Evolutionary conservation across 2,329 filamentous ascomycete genomes (phyloP).

Genomic region (Epicoccum nigrum): DNA sequence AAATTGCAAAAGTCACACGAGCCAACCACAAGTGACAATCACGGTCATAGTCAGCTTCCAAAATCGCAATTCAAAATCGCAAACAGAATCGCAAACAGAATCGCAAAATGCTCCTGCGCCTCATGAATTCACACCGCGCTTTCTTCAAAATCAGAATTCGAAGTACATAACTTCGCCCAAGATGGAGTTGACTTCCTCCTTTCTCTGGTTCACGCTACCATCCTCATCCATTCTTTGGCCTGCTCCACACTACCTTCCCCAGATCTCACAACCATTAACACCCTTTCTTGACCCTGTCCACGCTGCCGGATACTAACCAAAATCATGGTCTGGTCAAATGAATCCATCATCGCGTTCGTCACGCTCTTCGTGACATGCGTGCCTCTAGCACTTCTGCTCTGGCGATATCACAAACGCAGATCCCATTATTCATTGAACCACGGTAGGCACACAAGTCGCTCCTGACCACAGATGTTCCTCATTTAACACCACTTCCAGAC

Average conservation of each 20-base stretch:
- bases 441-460: background rate
- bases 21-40: background rate
- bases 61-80: background rate
- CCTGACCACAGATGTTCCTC: too few relatives aligned
- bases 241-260: too few relatives aligned
- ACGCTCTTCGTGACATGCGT: slow-evolving; percentile 10
- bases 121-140: background rate
- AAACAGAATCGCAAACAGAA: slow-evolving; percentile 4
- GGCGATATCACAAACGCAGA: slow-evolving; percentile 7
- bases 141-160: slow-evolving; percentile 1
- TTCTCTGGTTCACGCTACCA: too few relatives aligned
- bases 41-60: background rate
- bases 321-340: slow-evolving; percentile 8
- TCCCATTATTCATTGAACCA: background rate
- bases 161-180: background rate
- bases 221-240: too few relatives aligned
- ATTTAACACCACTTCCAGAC: background rate
- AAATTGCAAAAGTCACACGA: background rate
- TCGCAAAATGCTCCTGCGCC: slow-evolving; percentile 1
- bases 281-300: too few relatives aligned
- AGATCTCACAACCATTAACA: too few relatives aligned
- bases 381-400: slow-evolving; percentile 4
- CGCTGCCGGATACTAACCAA: background rate
- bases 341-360: slow-evolving; percentile 13
- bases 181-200: background rate